A percentile compares a stretch with the other conserved stretches of the same genome.
Conservation (phyloP, 805 yeast species). For the Maudiozyma saulgeensis region DNA sequence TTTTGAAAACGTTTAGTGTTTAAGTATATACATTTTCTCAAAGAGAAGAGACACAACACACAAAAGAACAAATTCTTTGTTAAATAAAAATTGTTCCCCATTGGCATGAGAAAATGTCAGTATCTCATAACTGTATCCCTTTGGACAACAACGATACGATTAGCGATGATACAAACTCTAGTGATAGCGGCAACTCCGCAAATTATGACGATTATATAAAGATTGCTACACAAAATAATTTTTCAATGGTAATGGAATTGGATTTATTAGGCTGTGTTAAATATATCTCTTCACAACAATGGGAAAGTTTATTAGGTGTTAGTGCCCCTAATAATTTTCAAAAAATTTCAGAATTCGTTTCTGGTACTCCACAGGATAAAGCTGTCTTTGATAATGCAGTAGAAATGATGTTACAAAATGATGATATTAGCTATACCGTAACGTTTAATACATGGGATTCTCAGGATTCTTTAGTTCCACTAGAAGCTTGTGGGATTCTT, state of each 20-base stretch:
- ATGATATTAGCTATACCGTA: slow-evolving; percentile 61
- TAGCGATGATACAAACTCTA: background rate
- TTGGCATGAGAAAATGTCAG: too few relatives aligned
- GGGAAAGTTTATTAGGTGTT: slow-evolving; percentile 75
- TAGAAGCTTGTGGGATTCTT: slow-evolving; percentile 91
- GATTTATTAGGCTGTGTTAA: slow-evolving; percentile 71
- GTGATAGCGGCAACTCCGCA: background rate
- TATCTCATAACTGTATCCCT: too few relatives aligned
- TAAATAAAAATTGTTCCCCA: too few relatives aligned
- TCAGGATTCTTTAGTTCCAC: slow-evolving; percentile 51
- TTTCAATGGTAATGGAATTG: slow-evolving; percentile 75
- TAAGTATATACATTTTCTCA: too few relatives aligned
- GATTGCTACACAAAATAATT: slow-evolving; percentile 57
- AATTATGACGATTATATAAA: slow-evolving; percentile 42
- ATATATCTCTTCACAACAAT: slow-evolving; percentile 55
- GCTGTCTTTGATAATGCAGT: slow-evolving; percentile 62
- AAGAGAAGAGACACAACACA: too few relatives aligned
- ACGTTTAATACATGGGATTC: slow-evolving; percentile 41
- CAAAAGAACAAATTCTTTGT: too few relatives aligned
- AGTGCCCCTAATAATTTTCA: slow-evolving; percentile 8
- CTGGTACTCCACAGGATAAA: slow-evolving; percentile 57
- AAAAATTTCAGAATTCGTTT: slow-evolving; percentile 53
- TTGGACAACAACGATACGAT: too few relatives aligned
- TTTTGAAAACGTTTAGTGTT: too few relatives aligned
- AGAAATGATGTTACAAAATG: slow-evolving; percentile 59